These are phyloP conservation scores for Irineochytrium annulatum DNA, from an alignment of 192 early-diverging fungal species.

Conservation along the genomic window DNA sequence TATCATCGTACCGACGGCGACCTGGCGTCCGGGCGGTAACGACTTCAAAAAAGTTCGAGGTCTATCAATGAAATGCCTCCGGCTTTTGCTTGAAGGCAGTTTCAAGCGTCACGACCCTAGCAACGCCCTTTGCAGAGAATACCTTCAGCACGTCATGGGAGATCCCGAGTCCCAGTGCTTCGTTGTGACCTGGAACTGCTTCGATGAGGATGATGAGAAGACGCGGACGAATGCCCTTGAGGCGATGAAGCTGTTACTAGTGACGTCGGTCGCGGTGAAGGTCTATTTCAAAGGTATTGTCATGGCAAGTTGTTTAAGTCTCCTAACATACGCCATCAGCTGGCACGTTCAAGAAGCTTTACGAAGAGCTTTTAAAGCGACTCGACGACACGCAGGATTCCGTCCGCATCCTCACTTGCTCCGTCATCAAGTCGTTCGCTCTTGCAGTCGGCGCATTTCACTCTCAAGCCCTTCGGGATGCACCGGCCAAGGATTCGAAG, in stretches of 20 bases:
- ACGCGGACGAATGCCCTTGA: slow-evolving; percentile 28
- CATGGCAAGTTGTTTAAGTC: neutral
- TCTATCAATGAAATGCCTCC: slow-evolving; percentile 24
- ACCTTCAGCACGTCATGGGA: neutral
- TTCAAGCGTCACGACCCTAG: neutral
- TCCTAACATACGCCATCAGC: slow-evolving; percentile 17
- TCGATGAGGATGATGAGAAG: slow-evolving; percentile 44
- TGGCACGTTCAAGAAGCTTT: slow-evolving; percentile 39
- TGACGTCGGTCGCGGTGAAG: neutral
- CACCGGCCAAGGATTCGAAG: neutral
- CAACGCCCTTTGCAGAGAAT: neutral
- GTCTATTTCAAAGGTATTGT: slow-evolving; percentile 22
- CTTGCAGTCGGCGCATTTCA: slow-evolving; percentile 16
- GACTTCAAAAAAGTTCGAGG: slow-evolving; percentile 16
- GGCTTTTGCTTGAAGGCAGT: neutral
- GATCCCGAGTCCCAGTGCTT: slow-evolving; percentile 6
- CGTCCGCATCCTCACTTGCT: slow-evolving; percentile 36
- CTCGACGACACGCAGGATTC: slow-evolving; percentile 54
- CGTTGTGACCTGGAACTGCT: neutral
- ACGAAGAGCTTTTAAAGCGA: slow-evolving; percentile 53
- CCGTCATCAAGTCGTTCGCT: slow-evolving; percentile 25
- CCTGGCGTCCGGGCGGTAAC: slow-evolving; percentile 49
- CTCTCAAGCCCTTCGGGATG: slow-evolving; percentile 3
- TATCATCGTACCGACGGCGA: slow-evolving; percentile 26
- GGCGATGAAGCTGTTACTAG: slow-evolving; percentile 19